These are phyloP conservation scores for Podospora conica DNA, from an alignment of 495 filamentous ascomycete genomes.

Conservation along the genomic window DNA sequence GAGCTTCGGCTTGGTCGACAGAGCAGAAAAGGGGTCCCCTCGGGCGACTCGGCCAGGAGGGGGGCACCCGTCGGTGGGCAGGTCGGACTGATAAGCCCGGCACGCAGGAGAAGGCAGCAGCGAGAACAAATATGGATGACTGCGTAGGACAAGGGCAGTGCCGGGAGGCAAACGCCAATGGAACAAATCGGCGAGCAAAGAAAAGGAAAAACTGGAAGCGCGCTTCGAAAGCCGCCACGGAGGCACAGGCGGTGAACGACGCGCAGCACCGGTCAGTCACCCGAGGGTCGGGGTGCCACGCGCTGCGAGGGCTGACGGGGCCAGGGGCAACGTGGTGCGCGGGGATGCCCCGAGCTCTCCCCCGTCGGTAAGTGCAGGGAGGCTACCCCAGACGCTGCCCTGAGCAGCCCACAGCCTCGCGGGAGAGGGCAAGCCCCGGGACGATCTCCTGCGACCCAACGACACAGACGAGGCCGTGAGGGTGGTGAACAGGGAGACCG, in stretches of 20 bases:
- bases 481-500: slow-evolving; percentile 7
- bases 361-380: not conserved
- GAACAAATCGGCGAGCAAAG: slow-evolving; percentile 6
- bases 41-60: slow-evolving; percentile 1
- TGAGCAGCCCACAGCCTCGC: slow-evolving; percentile 4
- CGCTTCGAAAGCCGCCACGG: slow-evolving; percentile 18
- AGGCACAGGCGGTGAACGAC: slow-evolving; percentile 19
- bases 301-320: slow-evolving; percentile 17
- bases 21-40: not conserved
- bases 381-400: not conserved
- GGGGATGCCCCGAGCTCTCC: slow-evolving; percentile 3
- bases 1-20: slow-evolving; percentile 6
- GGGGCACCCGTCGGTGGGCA: not conserved
- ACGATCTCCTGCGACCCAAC: slow-evolving; percentile 13
- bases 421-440: slow-evolving; percentile 5
- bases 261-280: slow-evolving; percentile 14
- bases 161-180: not conserved
- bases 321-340: slow-evolving; percentile 13
- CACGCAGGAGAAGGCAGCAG: not conserved
- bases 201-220: slow-evolving; percentile 7
- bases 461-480: not conserved
- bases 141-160: not conserved
- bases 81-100: not conserved
- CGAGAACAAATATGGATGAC: not conserved
- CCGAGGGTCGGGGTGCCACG: slow-evolving; percentile 13